A percentile compares a stretch with the other conserved stretches of the same genome.
Conservation (phyloP, 352 stramenopile genomes). For the Phytopythium cucurbitacearum region DNA sequence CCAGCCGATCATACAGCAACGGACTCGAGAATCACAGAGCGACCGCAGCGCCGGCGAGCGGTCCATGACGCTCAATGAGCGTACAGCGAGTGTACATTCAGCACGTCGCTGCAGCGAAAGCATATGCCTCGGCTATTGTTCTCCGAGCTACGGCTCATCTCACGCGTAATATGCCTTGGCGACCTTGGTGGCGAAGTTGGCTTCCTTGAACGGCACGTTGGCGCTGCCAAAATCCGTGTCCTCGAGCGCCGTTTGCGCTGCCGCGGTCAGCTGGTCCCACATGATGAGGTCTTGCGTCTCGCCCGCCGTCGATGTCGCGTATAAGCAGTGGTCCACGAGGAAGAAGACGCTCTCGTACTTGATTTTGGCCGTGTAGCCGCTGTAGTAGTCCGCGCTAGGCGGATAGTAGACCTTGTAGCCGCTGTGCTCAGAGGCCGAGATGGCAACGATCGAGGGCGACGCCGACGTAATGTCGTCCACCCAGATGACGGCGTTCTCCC, state of each 20-base stretch:
- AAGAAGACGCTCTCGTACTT: constrained; percentile 15
- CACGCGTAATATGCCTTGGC: constrained; percentile 15
- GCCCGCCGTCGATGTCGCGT: constrained; percentile 11
- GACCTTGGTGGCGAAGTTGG: constrained; percentile 20
- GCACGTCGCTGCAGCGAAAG: no score
- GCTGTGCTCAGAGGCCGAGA: constrained; percentile 17
- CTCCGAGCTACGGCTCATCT: neutral
- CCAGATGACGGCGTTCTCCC: constrained; percentile 26
- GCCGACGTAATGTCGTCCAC: constrained; percentile 10
- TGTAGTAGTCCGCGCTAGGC: constrained; percentile 9
- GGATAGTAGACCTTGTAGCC: constrained; percentile 24
- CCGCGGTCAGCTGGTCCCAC: constrained; percentile 18
- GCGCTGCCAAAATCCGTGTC: constrained; percentile 20
- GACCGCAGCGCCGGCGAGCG: no score
- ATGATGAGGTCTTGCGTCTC: constrained; percentile 23
- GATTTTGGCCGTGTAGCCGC: constrained; percentile 15
- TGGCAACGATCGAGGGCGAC: constrained; percentile 17
- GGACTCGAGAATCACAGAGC: no score
- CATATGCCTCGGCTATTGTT: no score
- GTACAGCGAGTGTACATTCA: no score
- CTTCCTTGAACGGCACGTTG: constrained; percentile 26
- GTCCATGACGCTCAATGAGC: no score
- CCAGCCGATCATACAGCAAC: no score
- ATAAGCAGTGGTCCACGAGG: constrained; percentile 14
- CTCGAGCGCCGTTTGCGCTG: constrained; percentile 18